Conservation (phyloP, 495 filamentous ascomycete genomes). For the Lasiosphaeriaceae sp. region DNA sequence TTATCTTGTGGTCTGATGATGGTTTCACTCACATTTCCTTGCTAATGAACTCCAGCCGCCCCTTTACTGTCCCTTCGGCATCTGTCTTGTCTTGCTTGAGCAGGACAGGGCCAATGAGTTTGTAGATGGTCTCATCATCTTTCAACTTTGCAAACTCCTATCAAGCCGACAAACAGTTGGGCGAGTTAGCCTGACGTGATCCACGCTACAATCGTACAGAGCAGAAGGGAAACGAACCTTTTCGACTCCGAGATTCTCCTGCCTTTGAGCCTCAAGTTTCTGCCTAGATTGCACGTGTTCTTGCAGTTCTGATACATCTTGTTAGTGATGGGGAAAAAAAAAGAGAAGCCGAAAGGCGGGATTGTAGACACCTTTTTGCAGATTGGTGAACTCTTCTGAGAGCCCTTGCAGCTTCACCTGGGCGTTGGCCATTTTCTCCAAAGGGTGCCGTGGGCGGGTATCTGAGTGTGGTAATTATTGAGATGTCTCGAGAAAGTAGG, state of each 20-base stretch:
- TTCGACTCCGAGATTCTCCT: slow-evolving; percentile 87
- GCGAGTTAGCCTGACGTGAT: not conserved
- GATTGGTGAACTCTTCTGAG: slow-evolving; percentile 79
- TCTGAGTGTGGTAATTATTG: not conserved
- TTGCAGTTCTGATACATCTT: slow-evolving; percentile 63
- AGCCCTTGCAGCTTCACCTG: slow-evolving; percentile 68
- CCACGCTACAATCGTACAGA: not conserved
- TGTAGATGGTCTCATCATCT: slow-evolving; percentile 86
- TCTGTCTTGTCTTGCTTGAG: slow-evolving; percentile 90
- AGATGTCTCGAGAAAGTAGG: no score
- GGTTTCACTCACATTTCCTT: slow-evolving; percentile 72
- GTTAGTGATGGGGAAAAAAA: slow-evolving; percentile 8
- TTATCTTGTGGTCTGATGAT: not conserved
- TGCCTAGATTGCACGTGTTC: slow-evolving; percentile 74
- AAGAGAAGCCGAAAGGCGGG: not conserved
- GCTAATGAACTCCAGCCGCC: slow-evolving; percentile 84
- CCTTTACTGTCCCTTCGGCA: slow-evolving; percentile 83
- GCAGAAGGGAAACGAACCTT: slow-evolving; percentile 48
- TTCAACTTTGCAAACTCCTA: slow-evolving; percentile 79
- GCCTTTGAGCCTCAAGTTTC: slow-evolving; percentile 87
- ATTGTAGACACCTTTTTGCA: slow-evolving; percentile 65
- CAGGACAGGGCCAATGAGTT: slow-evolving; percentile 86
- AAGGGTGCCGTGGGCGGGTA: not conserved
- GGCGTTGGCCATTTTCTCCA: slow-evolving; percentile 41
- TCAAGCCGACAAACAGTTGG: not conserved